These are phyloP conservation scores for Hypoxylon sp. DNA, from an alignment of 2,329 filamentous ascomycete species.

Conservation along the genomic window DNA sequence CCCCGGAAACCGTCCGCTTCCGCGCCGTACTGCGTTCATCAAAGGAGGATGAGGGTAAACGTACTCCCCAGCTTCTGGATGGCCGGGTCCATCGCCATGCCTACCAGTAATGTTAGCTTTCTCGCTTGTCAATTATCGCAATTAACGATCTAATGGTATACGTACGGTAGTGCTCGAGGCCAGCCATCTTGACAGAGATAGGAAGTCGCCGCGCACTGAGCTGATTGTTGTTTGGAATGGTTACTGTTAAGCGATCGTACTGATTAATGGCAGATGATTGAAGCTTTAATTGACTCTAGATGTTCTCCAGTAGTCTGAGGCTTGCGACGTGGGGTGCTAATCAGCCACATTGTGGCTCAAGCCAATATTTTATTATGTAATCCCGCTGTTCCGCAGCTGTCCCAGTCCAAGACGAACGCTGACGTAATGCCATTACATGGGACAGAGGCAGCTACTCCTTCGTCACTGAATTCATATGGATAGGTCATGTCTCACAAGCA, in stretches of 20 bases:
- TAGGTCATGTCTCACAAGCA: background rate
- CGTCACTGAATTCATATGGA: background rate
- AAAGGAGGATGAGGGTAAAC: conserved; percentile 45
- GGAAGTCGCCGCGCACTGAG: conserved; percentile 44
- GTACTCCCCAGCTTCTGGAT: conserved; percentile 63
- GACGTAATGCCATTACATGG: background rate
- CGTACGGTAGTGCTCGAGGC: conserved; percentile 62
- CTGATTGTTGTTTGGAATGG: conserved; percentile 28
- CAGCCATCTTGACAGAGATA: conserved; percentile 59
- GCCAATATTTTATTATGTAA: background rate
- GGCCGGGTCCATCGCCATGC: conserved; percentile 64
- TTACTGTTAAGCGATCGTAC: conserved; percentile 27
- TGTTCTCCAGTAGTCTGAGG: conserved; percentile 22
- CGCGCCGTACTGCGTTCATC: background rate
- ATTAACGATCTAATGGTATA: conserved; percentile 16
- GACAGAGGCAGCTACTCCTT: too few species aligned
- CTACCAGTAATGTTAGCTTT: conserved; percentile 56
- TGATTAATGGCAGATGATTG: conserved; percentile 36
- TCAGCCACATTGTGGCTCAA: conserved; percentile 37
- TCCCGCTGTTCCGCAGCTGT: background rate
- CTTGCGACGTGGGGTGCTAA: conserved; percentile 22
- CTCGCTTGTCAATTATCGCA: conserved; percentile 26
- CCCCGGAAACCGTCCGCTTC: background rate
- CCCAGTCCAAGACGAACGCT: background rate
- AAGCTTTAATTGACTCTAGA: conserved; percentile 38